phyloP scores from a whole-genome alignment of 495 filamentous ascomycete species.

The Annulohypoxylon bovei region DNA sequence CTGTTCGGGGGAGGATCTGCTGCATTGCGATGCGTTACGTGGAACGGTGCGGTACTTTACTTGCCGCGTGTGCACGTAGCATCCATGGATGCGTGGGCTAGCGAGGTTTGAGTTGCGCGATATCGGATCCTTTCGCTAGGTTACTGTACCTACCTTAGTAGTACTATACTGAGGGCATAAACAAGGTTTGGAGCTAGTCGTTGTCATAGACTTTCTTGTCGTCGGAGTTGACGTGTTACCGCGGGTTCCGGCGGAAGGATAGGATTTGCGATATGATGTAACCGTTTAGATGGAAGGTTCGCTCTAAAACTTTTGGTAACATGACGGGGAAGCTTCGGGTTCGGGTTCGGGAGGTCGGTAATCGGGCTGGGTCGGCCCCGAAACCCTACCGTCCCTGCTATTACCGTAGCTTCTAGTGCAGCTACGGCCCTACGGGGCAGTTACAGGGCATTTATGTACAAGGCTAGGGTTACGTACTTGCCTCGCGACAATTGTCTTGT shows the following conservation, averaged over 20 bases:
- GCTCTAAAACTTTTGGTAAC: background rate
- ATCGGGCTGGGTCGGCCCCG: conserved; percentile 20
- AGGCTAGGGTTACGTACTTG: background rate
- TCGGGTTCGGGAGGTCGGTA: conserved; percentile 22
- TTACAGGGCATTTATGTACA: background rate
- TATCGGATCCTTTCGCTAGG: background rate
- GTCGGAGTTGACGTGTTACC: conserved; percentile 13
- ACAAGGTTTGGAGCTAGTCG: too few species aligned
- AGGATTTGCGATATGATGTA: conserved; percentile 16
- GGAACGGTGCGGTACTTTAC: background rate
- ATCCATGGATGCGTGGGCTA: background rate
- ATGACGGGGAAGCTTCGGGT: conserved; percentile 22
- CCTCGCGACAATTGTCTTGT: background rate
- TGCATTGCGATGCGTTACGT: conserved; percentile 3
- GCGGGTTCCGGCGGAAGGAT: conserved; percentile 19
- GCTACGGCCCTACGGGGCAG: background rate
- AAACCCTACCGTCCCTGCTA: conserved; percentile 4
- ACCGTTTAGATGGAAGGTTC: conserved; percentile 1
- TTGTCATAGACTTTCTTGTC: background rate
- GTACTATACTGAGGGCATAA: too few species aligned
- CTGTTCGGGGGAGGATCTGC: conserved; percentile 5
- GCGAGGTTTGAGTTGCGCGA: background rate
- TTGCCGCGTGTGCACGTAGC: background rate
- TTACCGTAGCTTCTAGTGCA: background rate
- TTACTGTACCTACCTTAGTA: background rate